A percentile compares a stretch with the other conserved stretches of the same genome.
phyloP scores from a whole-genome alignment of 2,329 filamentous ascomycete species.

The Chalaropsis thielavioides region DNA sequence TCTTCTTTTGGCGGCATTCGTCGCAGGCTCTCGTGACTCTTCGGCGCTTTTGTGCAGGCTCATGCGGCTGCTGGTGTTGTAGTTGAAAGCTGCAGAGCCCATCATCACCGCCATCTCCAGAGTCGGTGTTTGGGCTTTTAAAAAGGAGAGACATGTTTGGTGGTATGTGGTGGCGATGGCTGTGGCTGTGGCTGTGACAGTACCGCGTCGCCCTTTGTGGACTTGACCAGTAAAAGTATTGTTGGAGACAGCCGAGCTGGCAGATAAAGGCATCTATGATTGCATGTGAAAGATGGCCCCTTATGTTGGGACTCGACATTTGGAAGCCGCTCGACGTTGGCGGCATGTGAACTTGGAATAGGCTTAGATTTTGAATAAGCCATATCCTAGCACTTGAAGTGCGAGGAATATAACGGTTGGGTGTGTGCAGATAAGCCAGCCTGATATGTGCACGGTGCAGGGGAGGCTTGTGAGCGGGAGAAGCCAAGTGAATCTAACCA shows the following conservation, averaged over 20 bases:
- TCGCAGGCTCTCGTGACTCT: slow-evolving; percentile 71
- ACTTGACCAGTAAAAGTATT: not conserved
- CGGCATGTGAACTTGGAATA: not conserved
- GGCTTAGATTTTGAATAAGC: slow-evolving; percentile 1
- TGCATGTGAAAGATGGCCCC: too few relatives aligned
- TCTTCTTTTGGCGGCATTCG: slow-evolving; percentile 72
- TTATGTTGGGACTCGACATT: too few relatives aligned
- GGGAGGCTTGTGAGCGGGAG: not conserved
- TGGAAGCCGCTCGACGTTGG: not conserved
- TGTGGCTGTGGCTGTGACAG: not conserved
- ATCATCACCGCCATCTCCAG: slow-evolving; percentile 28
- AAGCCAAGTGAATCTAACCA: not conserved
- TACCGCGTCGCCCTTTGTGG: not conserved
- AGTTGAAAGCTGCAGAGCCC: slow-evolving; percentile 15
- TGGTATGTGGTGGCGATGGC: slow-evolving; percentile 19
- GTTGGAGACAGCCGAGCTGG: not conserved
- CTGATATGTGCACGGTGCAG: not conserved
- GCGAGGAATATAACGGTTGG: not conserved
- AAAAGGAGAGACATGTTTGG: slow-evolving; percentile 29
- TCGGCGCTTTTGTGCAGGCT: slow-evolving; percentile 59
- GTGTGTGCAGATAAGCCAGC: not conserved
- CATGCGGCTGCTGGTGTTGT: slow-evolving; percentile 27
- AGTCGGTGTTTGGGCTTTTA: slow-evolving; percentile 31
- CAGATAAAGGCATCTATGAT: not conserved
- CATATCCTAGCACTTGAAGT: not conserved